Evolutionary conservation across 805 yeast genomes (phyloP).

Genomic region (Zygoascus ofunaensis): DNA sequence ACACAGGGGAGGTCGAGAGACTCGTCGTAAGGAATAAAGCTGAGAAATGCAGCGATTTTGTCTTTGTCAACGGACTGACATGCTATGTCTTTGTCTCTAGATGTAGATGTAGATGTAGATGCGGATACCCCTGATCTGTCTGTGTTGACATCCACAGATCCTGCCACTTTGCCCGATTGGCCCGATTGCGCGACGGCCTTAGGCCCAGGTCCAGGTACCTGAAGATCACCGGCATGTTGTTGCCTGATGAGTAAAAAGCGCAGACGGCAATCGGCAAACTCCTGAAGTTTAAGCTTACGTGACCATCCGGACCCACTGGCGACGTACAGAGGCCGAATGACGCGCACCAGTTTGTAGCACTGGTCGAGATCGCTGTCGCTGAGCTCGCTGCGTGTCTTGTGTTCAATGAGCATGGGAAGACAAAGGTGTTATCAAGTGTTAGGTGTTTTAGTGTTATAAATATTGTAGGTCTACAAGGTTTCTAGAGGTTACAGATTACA

Average conservation of each 20-base stretch:
- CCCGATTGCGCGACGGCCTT: not conserved
- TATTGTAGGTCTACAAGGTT: too few relatives aligned
- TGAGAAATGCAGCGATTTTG: slow-evolving; percentile 18
- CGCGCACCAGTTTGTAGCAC: slow-evolving; percentile 19
- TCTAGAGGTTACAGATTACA: too few relatives aligned
- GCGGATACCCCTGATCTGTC: not conserved
- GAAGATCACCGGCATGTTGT: not conserved
- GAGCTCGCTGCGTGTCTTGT: not conserved
- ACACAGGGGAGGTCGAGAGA: slow-evolving; percentile 9
- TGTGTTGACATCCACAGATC: too few relatives aligned
- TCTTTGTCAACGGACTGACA: too few relatives aligned
- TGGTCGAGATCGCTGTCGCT: slow-evolving; percentile 6
- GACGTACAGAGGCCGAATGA: slow-evolving; percentile 18
- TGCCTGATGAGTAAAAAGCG: slow-evolving; percentile 7
- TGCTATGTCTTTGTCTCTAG: too few relatives aligned
- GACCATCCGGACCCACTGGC: slow-evolving; percentile 23
- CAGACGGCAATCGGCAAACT: slow-evolving; percentile 18
- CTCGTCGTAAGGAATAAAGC: slow-evolving; percentile 16
- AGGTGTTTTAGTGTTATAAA: too few relatives aligned
- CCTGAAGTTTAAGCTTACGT: slow-evolving; percentile 16
- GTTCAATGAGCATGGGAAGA: not conserved
- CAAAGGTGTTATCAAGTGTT: too few relatives aligned
- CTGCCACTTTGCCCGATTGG: too few relatives aligned
- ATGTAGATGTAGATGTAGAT: not conserved
- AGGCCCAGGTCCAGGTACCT: not conserved